Evolutionary conservation across 805 yeast species (phyloP).

Genomic region (Danielia oregonensis): DNA sequence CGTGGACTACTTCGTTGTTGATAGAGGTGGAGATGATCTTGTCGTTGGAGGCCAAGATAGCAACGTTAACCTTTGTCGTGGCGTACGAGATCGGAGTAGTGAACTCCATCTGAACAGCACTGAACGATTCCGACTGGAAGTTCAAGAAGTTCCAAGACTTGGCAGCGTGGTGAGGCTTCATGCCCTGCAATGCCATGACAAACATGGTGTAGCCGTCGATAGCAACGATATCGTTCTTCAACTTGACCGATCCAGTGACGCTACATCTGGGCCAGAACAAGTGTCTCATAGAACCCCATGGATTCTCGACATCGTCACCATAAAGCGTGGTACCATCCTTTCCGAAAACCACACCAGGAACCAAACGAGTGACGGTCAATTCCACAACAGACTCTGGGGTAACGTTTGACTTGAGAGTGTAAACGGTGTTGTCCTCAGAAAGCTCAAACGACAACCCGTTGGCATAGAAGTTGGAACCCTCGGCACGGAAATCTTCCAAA

Average conservation of each 20-base stretch:
- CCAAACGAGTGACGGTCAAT: slow-evolving; percentile 54
- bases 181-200: slow-evolving; percentile 96
- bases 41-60: slow-evolving; percentile 63
- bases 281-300: slow-evolving; percentile 98
- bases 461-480: slow-evolving; percentile 79
- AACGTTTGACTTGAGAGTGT: slow-evolving; percentile 55
- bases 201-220: slow-evolving; percentile 64
- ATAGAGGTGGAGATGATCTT: slow-evolving; percentile 62
- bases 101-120: slow-evolving; percentile 91
- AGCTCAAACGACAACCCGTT: slow-evolving; percentile 64
- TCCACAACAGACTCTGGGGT: slow-evolving; percentile 70
- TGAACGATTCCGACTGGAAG: slow-evolving; percentile 71
- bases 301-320: slow-evolving; percentile 78
- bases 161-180: slow-evolving; percentile 99
- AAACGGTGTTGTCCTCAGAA: slow-evolving; percentile 45
- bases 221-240: slow-evolving; percentile 33
- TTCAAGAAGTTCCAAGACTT: slow-evolving; percentile 92
- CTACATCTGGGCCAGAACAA: slow-evolving; percentile 91
- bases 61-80: slow-evolving; percentile 73
- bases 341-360: slow-evolving; percentile 88
- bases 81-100: slow-evolving; percentile 92
- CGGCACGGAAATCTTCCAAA: slow-evolving; percentile 69
- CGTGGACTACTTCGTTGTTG: slow-evolving; percentile 61
- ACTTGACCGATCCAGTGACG: slow-evolving; percentile 60
- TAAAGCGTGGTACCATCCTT: slow-evolving; percentile 79